Percentiles rank a stretch among this genome's conserved stretches.
phyloP scores from a whole-genome alignment of 75 land plant species.

The Pinus tabuliformis region DNA sequence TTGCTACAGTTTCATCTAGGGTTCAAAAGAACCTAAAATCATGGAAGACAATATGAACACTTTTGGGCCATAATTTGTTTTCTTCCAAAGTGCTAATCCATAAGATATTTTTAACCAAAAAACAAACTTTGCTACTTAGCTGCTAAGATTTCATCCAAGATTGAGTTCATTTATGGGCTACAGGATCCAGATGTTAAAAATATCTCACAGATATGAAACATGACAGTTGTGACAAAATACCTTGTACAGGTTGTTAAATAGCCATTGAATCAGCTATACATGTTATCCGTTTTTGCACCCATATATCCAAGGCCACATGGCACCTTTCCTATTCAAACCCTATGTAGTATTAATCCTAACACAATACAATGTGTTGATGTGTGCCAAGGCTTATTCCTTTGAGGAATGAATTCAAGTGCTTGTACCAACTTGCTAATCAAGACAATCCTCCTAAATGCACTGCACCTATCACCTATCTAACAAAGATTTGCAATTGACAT shows the following conservation, averaged over 20 bases:
- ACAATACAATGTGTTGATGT: neutral
- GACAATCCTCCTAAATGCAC: neutral
- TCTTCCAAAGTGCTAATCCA: too few species aligned
- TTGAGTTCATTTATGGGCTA: neutral
- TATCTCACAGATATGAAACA: neutral
- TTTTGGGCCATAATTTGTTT: too few species aligned
- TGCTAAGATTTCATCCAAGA: neutral
- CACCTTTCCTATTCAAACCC: neutral
- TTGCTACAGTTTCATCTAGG: too few species aligned
- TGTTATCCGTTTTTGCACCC: neutral
- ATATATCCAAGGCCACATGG: neutral
- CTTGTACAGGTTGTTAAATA: too few species aligned
- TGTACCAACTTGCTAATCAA: neutral
- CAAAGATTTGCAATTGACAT: neutral
- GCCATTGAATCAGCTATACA: neutral
- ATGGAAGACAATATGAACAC: too few species aligned
- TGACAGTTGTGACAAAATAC: neutral
- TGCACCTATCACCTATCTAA: neutral
- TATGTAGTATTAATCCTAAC: neutral
- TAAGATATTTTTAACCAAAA: neutral
- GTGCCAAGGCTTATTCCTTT: neutral
- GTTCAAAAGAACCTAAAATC: too few species aligned
- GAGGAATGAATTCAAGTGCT: neutral
- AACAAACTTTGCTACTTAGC: neutral
- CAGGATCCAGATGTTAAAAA: neutral